Evolutionary conservation across 495 filamentous ascomycete genomes (phyloP).

Genomic region (Platismatia glauca): DNA sequence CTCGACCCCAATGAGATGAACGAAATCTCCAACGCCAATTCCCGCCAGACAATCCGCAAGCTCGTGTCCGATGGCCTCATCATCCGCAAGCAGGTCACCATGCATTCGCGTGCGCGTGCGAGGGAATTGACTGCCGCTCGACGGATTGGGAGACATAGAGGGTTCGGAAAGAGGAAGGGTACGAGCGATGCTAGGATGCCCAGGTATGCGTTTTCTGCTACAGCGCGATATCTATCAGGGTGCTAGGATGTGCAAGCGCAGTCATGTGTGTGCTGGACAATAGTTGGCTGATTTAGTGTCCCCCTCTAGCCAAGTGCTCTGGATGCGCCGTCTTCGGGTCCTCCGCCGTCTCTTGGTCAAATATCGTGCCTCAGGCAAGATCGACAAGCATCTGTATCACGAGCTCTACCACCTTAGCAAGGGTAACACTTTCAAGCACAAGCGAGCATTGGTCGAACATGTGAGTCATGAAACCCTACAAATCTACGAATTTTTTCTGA

Average conservation of each 20-base stretch:
- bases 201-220: slow-evolving; percentile 50
- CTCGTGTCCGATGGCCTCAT: slow-evolving; percentile 99
- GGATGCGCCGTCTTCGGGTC: slow-evolving; percentile 99
- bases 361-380: slow-evolving; percentile 99
- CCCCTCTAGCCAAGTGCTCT: slow-evolving; percentile 69
- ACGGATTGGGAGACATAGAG: slow-evolving; percentile 89
- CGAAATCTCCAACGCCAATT: slow-evolving; percentile 99
- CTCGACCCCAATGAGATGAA: slow-evolving; percentile 98
- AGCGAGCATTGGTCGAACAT: slow-evolving; percentile 98
- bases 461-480: slow-evolving; percentile 52
- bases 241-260: too few species aligned
- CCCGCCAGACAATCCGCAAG: slow-evolving; percentile 99
- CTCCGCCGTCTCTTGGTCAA: slow-evolving; percentile 98
- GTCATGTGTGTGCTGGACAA: not conserved
- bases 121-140: slow-evolving; percentile 83
- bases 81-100: slow-evolving; percentile 99
- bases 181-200: slow-evolving; percentile 99
- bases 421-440: slow-evolving; percentile 99
- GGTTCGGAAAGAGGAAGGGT: slow-evolving; percentile 99
- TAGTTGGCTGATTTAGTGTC: slow-evolving; percentile 3
- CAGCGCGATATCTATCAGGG: not conserved
- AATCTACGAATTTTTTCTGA: not conserved
- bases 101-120: slow-evolving; percentile 96
- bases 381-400: slow-evolving; percentile 99
- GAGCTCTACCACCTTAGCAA: slow-evolving; percentile 99